Evolutionary conservation across 2,329 filamentous ascomycete genomes (phyloP).

Genomic region (Xylariaceae sp.): DNA sequence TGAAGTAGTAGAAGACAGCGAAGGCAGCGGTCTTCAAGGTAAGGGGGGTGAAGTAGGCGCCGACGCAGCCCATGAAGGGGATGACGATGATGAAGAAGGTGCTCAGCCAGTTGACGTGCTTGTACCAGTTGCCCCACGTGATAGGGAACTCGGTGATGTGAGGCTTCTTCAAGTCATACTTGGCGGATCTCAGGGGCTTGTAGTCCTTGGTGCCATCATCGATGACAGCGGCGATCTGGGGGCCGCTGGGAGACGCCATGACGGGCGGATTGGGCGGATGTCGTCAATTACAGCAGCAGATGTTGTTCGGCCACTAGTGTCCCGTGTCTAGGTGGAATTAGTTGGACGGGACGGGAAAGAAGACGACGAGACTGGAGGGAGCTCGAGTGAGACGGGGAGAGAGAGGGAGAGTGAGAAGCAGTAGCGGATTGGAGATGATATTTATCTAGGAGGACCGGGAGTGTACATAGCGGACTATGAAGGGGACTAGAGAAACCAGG

Average conservation of each 20-base stretch:
- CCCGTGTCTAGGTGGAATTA: constrained; percentile 16
- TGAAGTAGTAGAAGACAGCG: constrained; percentile 42
- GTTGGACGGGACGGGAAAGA: neutral
- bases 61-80: constrained; percentile 66
- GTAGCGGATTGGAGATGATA: neutral
- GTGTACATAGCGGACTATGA: neutral
- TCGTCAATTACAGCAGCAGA: constrained; percentile 26
- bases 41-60: constrained; percentile 69
- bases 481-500: neutral
- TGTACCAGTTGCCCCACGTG: constrained; percentile 78
- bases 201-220: constrained; percentile 35
- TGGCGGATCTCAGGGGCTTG: constrained; percentile 44
- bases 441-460: constrained; percentile 1
- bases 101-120: constrained; percentile 94
- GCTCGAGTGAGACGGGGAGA: constrained; percentile 4
- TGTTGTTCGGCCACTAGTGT: constrained; percentile 16
- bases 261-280: constrained; percentile 33
- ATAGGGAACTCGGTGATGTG: constrained; percentile 82
- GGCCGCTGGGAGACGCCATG: constrained; percentile 32
- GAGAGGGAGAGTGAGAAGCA: constrained; percentile 1
- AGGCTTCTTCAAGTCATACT: constrained; percentile 60
- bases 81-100: constrained; percentile 73
- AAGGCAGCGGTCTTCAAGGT: constrained; percentile 30
- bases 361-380: constrained; percentile 1
- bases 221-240: constrained; percentile 41